A percentile compares a stretch with the other conserved stretches of the same genome.
phyloP scores from a whole-genome alignment of 1,139 yeast genomes.

The Yamadazyma buinensis region DNA sequence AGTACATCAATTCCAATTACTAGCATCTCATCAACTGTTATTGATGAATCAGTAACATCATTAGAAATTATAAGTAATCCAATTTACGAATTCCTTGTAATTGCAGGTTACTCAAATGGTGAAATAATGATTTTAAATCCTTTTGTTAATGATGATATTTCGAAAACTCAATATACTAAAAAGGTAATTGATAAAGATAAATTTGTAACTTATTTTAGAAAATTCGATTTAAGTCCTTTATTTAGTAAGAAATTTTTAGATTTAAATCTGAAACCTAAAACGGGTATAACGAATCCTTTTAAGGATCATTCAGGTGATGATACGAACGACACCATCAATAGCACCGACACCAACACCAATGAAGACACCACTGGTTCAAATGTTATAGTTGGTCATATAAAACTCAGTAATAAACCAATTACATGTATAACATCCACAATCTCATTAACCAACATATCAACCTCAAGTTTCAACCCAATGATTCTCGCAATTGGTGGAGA shows the following conservation, averaged over 20 bases:
- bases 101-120: conserved; percentile 41
- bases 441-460: conserved; percentile 10
- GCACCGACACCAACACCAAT: not conserved
- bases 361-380: conserved; percentile 3
- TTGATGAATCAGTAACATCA: conserved; percentile 26
- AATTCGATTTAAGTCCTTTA: conserved; percentile 35
- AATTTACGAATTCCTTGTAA: conserved; percentile 27
- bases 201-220: conserved; percentile 36
- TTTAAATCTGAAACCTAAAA: not conserved
- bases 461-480: conserved; percentile 42
- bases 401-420: conserved; percentile 56
- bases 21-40: conserved; percentile 12
- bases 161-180: conserved; percentile 20
- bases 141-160: conserved; percentile 10
- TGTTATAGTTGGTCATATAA: conserved; percentile 51
- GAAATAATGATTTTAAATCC: conserved; percentile 39
- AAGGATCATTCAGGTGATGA: not conserved
- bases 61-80: conserved; percentile 31
- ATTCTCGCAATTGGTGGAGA: conserved; percentile 54
- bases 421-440: conserved; percentile 27
- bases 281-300: not conserved
- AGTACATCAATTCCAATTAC: conserved; percentile 10
- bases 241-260: conserved; percentile 5
- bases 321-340: not conserved
- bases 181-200: conserved; percentile 31